A percentile compares a stretch with the other conserved stretches of the same genome.
Evolutionary conservation across 345 rosid species (phyloP).

Genomic region (Syzygium grande): DNA sequence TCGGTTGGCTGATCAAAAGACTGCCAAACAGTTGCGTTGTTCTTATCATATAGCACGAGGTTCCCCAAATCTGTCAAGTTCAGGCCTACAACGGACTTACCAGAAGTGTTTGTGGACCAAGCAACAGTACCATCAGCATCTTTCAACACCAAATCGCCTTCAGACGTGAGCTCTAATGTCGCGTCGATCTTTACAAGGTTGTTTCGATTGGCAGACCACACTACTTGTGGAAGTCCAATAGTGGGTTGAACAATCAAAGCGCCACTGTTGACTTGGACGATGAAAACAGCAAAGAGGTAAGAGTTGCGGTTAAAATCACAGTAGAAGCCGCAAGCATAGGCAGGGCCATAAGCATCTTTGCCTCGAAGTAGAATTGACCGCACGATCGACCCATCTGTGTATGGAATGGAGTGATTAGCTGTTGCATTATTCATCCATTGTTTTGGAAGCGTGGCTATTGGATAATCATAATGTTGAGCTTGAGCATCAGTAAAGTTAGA

Average conservation of each 20-base stretch:
- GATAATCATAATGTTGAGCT: background rate
- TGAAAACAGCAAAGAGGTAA: no score
- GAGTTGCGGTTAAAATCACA: no score
- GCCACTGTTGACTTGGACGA: no score
- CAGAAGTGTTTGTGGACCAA: slow-evolving; percentile 9
- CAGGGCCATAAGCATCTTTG: no score
- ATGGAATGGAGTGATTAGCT: no score
- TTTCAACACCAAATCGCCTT: slow-evolving; percentile 6
- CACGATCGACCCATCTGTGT: no score
- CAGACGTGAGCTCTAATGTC: background rate
- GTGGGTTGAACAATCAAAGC: background rate
- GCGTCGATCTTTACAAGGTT: slow-evolving; percentile 2
- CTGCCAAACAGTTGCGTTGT: background rate
- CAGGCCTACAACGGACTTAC: background rate
- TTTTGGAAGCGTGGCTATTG: background rate
- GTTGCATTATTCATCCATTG: no score
- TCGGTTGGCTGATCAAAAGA: background rate
- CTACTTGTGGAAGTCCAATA: slow-evolving; percentile 5
- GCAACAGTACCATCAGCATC: slow-evolving; percentile 4
- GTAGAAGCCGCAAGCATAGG: no score
- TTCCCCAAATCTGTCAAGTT: background rate
- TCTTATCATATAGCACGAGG: no score
- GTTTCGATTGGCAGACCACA: slow-evolving; percentile 18
- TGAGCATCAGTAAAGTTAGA: background rate
- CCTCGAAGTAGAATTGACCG: no score